Conservation (phyloP, 2,329 filamentous ascomycete genomes). For the Chaetoscypha palmicola region DNA sequence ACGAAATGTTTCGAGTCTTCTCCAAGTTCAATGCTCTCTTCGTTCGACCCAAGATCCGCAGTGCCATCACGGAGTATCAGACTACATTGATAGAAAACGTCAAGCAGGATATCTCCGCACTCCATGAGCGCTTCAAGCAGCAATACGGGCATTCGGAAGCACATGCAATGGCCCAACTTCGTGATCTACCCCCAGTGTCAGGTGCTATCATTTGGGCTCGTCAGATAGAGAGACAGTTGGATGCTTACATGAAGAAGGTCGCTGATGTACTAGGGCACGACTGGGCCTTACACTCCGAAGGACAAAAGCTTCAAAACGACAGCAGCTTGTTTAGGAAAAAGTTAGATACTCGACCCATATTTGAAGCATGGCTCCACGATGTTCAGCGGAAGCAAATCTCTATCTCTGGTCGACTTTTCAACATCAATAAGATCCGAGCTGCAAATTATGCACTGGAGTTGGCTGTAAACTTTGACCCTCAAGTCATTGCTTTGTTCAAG, state of each 20-base stretch:
- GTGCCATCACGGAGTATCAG: conserved; percentile 96
- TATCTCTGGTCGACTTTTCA: conserved; percentile 87
- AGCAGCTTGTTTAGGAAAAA: conserved; percentile 94
- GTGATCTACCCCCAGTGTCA: conserved; percentile 90
- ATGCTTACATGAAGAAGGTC: conserved; percentile 98
- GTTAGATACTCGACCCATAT: conserved; percentile 87
- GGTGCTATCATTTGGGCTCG: conserved; percentile 97
- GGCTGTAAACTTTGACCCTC: conserved; percentile 90
- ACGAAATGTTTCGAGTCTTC: conserved; percentile 99
- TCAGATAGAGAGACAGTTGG: conserved; percentile 92
- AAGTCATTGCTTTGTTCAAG: conserved; percentile 97
- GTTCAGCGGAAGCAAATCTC: conserved; percentile 83
- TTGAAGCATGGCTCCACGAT: conserved; percentile 90
- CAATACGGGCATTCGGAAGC: conserved; percentile 98
- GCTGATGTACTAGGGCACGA: conserved; percentile 93
- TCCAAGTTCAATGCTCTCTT: conserved; percentile 99
- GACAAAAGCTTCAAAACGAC: conserved; percentile 86
- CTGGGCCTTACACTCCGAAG: conserved; percentile 91
- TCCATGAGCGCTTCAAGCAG: conserved; percentile 97
- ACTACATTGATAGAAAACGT: conserved; percentile 97
- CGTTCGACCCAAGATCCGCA: conserved; percentile 96
- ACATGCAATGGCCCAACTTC: conserved; percentile 95
- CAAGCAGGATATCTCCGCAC: conserved; percentile 84
- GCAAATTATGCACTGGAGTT: conserved; percentile 84
- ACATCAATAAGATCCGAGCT: conserved; percentile 80